These are phyloP conservation scores for Phytophthora megakarya DNA, from an alignment of 352 stramenopile species.

Conservation along the genomic window DNA sequence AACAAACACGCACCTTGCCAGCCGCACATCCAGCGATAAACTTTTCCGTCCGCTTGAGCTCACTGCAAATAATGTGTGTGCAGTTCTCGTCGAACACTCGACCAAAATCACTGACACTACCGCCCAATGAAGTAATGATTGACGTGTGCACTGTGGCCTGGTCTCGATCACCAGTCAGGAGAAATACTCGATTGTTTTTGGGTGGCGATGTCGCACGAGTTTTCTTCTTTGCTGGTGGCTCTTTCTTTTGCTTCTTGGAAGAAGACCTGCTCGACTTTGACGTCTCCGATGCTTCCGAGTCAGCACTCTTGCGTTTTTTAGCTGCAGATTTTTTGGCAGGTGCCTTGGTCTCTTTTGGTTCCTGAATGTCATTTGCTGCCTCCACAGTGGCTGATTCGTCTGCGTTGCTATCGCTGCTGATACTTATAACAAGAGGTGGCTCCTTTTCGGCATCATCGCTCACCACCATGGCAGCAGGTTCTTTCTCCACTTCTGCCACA, in stretches of 20 bases:
- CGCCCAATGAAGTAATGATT: constrained; percentile 71
- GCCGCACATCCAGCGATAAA: constrained; percentile 81
- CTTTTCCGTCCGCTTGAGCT: constrained; percentile 89
- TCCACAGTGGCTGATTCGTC: constrained; percentile 19
- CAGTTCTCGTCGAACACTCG: constrained; percentile 71
- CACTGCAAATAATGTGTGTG: constrained; percentile 88
- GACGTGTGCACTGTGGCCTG: constrained; percentile 77
- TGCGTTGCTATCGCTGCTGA: constrained; percentile 31
- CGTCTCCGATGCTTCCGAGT: constrained; percentile 17
- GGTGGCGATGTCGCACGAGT: constrained; percentile 6
- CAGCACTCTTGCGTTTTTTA: constrained; percentile 36
- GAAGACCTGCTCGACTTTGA: constrained; percentile 17
- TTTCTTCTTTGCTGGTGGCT: constrained; percentile 17
- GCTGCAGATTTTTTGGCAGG: constrained; percentile 27
- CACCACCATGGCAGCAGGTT: constrained; percentile 20
- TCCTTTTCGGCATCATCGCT: constrained; percentile 31
- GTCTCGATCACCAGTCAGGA: constrained; percentile 78
- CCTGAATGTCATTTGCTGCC: neutral
- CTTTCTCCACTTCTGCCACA: constrained; percentile 28
- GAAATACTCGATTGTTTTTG: constrained; percentile 49
- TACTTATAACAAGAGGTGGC: constrained; percentile 23
- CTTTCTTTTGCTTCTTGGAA: constrained; percentile 42
- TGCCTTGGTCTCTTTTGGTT: constrained; percentile 21
- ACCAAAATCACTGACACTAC: constrained; percentile 63
- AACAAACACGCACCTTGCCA: constrained; percentile 63